Evolutionary conservation across 129 eudicot genomes (phyloP), one percentile per base, ranked within the genome.

Genomic region (Tagetes erecta): DNA sequence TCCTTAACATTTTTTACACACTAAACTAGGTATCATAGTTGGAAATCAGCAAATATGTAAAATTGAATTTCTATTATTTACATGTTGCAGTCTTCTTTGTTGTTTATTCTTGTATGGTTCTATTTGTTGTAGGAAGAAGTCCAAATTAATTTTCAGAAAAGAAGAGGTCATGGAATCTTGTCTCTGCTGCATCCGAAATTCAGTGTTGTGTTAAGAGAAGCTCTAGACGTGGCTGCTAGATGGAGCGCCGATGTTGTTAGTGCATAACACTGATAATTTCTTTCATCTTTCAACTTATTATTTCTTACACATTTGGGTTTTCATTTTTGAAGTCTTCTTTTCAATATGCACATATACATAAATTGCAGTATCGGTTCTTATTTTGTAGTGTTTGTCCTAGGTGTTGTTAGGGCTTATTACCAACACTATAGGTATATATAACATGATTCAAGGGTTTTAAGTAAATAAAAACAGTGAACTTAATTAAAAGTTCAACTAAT

Each of bases 201-300:
- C 85, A 95, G 99, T 49, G 99, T 97, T 52, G 92, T 91, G 12
- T 73, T 95, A 75, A 97, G 99, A 44, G 97, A 95, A 88, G 97
- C 97, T 84, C 84, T 95, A 46, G 97, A 95, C 72, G 87, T 95
- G 73, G 97, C 99, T 81, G 95, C 93, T 68, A 85, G 99, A 84
- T 95, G 99, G 99, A 95, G 97, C 52, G 99, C 97, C 20, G 99
- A 95, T 63, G 99, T 95, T 77, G 99, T 95, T 47, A 83, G 99
- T 91, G 66, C 83, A 65, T 60, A 71, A 69, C 63, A 76, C 14
- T 8, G 33, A 68, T 68, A 36, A 12, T 45, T 68, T 20, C 14
- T 46, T 64, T 50, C 30, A 38, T n/a, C 27, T 72, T 68, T 76
- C 30, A 13, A 40, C 44, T 66, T 64, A 6, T 46, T 50, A 36